Evolutionary conservation across 179 eudicot genomes (phyloP).

Genomic region (Nepenthes alata): DNA sequence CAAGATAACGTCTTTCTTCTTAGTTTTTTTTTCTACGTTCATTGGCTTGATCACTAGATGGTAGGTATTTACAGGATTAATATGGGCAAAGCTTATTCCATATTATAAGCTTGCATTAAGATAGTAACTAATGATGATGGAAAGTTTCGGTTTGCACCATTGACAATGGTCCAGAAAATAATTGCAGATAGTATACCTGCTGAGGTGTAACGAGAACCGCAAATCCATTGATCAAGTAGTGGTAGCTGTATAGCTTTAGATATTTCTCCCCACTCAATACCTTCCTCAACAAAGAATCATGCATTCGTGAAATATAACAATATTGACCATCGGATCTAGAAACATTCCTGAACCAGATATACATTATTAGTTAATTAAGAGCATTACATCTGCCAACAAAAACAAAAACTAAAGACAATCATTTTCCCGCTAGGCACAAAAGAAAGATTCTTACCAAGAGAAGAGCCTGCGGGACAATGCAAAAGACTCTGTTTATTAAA

Average conservation of each 20-base stretch:
- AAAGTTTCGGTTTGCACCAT: no score
- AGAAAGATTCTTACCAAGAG: neutral
- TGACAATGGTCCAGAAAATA: no score
- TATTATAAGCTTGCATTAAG: no score
- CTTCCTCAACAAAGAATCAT: conserved; percentile 67
- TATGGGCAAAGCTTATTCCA: no score
- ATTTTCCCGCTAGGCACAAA: neutral
- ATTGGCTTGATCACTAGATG: neutral
- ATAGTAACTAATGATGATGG: no score
- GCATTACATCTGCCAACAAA: neutral
- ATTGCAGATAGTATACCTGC: conserved; percentile 43
- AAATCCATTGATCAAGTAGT: conserved; percentile 97
- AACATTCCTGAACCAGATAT: conserved; percentile 35
- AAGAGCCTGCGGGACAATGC: neutral
- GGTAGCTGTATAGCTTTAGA: conserved; percentile 87
- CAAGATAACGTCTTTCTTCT: neutral
- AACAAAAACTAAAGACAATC: neutral
- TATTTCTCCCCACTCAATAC: conserved; percentile 70
- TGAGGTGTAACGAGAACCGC: conserved; percentile 77
- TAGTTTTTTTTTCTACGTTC: neutral
- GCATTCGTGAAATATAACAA: conserved; percentile 44
- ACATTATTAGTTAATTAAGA: neutral
- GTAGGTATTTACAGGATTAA: no score
- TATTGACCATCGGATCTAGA: conserved; percentile 29
- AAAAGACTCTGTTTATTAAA: neutral